Conservation (phyloP, 345 rosid genomes). For the Gossypium sturtianum region DNA sequence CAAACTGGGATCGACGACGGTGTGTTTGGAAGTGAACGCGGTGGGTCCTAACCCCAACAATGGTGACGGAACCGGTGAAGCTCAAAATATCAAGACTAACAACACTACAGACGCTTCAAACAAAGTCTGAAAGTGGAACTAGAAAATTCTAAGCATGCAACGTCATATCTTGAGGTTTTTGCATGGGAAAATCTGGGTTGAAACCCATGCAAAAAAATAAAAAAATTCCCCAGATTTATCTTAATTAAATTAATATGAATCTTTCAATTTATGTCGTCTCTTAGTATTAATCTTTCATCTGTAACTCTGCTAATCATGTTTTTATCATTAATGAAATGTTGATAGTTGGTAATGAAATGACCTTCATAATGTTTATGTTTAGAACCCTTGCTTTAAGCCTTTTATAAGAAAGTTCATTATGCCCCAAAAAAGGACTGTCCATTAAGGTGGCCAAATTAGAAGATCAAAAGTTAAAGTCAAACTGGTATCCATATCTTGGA, state of each 20-base stretch:
- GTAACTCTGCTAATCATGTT: not conserved
- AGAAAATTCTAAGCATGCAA: not conserved
- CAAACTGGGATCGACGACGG: constrained; percentile 34
- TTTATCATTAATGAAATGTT: not conserved
- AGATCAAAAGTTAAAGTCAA: too few species aligned
- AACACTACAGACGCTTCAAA: constrained; percentile 13
- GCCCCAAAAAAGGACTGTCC: not conserved
- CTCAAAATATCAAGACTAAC: constrained; percentile 19
- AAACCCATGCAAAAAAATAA: constrained; percentile 4
- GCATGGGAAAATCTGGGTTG: not conserved
- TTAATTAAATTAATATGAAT: not conserved
- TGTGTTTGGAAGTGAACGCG: constrained; percentile 34
- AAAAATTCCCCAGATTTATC: not conserved
- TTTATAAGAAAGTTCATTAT: not conserved
- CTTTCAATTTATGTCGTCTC: not conserved
- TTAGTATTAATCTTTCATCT: not conserved
- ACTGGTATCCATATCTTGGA: too few species aligned
- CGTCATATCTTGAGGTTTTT: not conserved
- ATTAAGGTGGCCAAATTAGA: not conserved
- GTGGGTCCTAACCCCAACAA: constrained; percentile 27
- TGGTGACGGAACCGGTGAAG: constrained; percentile 13
- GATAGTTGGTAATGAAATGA: not conserved
- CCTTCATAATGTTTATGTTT: not conserved
- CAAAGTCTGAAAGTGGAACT: not conserved
- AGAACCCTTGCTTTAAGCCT: not conserved